These are phyloP conservation scores for Paragyromitra xinjiangensis DNA, from an alignment of 495 filamentous ascomycete species.

Conservation along the genomic window DNA sequence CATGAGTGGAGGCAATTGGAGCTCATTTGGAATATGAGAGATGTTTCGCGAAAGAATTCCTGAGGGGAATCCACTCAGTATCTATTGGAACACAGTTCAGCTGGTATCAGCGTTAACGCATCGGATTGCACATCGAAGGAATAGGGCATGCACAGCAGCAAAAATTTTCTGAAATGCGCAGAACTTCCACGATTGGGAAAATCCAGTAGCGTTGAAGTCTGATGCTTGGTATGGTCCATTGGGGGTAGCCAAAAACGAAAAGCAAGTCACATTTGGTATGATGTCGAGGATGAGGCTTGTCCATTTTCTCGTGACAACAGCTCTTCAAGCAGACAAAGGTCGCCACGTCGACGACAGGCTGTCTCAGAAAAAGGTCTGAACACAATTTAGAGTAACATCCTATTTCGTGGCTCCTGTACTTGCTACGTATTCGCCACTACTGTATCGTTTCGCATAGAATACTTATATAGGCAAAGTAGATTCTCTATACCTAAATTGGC, in stretches of 20 bases:
- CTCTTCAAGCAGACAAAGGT: slow-evolving; percentile 25
- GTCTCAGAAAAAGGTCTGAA: slow-evolving; percentile 44
- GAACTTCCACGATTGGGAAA: slow-evolving; percentile 24
- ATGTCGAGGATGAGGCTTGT: slow-evolving; percentile 1
- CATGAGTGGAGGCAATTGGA: neutral
- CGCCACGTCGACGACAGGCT: slow-evolving; percentile 47
- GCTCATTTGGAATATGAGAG: neutral
- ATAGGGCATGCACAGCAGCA: neutral
- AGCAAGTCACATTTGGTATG: slow-evolving; percentile 11
- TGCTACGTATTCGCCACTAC: slow-evolving; percentile 23
- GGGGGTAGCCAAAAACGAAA: slow-evolving; percentile 5
- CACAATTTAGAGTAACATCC: slow-evolving; percentile 9
- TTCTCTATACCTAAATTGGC: neutral
- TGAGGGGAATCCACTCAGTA: neutral
- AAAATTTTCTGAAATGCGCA: slow-evolving; percentile 14
- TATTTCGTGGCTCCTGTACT: slow-evolving; percentile 17
- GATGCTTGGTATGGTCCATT: slow-evolving; percentile 1
- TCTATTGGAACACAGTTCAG: slow-evolving; percentile 21
- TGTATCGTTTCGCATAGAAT: neutral
- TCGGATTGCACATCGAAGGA: slow-evolving; percentile 4
- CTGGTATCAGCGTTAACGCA: neutral
- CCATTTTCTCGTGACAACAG: slow-evolving; percentile 41
- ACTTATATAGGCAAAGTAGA: slow-evolving; percentile 10
- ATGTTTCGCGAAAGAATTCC: slow-evolving; percentile 3
- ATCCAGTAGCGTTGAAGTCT: slow-evolving; percentile 8